Evolutionary conservation across 305 asterid genomes (phyloP), one percentile per base, ranked within the genome.

Genomic region (Fraxinus latifolia): DNA sequence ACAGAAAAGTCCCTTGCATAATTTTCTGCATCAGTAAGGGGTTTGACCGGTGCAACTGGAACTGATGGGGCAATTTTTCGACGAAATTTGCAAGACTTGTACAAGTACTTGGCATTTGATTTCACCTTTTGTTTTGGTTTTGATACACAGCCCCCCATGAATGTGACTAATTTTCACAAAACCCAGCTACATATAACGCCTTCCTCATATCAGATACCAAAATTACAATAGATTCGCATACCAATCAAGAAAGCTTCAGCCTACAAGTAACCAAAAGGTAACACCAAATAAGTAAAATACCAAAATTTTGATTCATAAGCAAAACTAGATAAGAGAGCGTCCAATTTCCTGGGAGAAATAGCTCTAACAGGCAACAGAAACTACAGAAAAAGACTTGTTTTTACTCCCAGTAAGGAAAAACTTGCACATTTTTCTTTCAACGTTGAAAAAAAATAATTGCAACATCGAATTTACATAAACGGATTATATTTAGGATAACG

Each of bases 111-210:
- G 4, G 85, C 89, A 83, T 90, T 92, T 14, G 94, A 85, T 83
- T 88, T 95, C 1, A 93, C 29, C 86, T 81, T 90, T 76, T 84
- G 89, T 25, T 86, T 88, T 0, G 95, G 93, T 87, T 83, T 90
- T 32, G 99, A 93, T 58, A 92, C 90, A 62, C 99, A 95, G 74
- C 95, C 94, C 70, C 99, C 99, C 98, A 95, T 95, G 76, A 83
- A 60, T 23, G 82, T 62, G 67, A 85, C 82, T 76, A 72, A 58
- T 60, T 82, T 83, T 85, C 87, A 79, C 77, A 53, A 85, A 80
- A 76, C 70, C 82, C 75, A 78, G 36, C 47, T 74, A 74, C 42
- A 33, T 55, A 15, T 60, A 78, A 19, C 23, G 77, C 33, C 73
- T 79, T 71, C 76, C 79, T 33, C 44, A 29, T 81, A 78, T 68